A percentile compares a stretch with the other conserved stretches of the same genome.
Evolutionary conservation across 768 basidiomycete species (phyloP).

Genomic region (Floccularia luteovirens): DNA sequence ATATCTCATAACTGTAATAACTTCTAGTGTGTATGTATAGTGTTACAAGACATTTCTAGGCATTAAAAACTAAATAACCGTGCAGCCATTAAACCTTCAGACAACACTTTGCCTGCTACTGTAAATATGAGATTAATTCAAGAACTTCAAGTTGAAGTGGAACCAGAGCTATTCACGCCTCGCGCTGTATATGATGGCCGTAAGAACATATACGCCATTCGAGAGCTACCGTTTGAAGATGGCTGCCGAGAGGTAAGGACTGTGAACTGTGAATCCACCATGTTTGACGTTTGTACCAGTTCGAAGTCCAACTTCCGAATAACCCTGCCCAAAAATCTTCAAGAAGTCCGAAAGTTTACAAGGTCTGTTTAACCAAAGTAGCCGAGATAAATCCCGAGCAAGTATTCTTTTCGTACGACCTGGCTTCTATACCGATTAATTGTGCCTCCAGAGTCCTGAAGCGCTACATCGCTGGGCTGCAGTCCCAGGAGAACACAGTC

Average conservation of each 20-base stretch:
- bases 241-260: slow-evolving; percentile 48
- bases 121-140: slow-evolving; percentile 68
- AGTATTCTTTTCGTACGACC: background rate
- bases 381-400: slow-evolving; percentile 34
- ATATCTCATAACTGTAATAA: too few relatives aligned
- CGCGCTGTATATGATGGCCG: slow-evolving; percentile 72
- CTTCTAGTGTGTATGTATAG: too few relatives aligned
- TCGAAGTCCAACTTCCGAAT: slow-evolving; percentile 48
- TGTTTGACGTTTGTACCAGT: slow-evolving; percentile 36
- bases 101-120: slow-evolving; percentile 58
- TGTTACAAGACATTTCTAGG: too few relatives aligned
- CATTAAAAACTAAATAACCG: too few relatives aligned
- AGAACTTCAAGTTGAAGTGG: slow-evolving; percentile 47
- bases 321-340: slow-evolving; percentile 21
- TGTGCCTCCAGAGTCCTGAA: slow-evolving; percentile 41
- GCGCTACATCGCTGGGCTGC: slow-evolving; percentile 55
- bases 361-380: slow-evolving; percentile 53
- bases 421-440: background rate
- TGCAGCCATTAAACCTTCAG: slow-evolving; percentile 62
- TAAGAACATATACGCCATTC: slow-evolving; percentile 64
- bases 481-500: slow-evolving; percentile 62
- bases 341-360: slow-evolving; percentile 57
- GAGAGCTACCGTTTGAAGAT: slow-evolving; percentile 50
- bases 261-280: too few relatives aligned
- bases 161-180: slow-evolving; percentile 65